These are phyloP conservation scores for Pseudocercospora fijiensis DNA, from an alignment of 2,329 filamentous ascomycete genomes.

Conservation along the genomic window DNA sequence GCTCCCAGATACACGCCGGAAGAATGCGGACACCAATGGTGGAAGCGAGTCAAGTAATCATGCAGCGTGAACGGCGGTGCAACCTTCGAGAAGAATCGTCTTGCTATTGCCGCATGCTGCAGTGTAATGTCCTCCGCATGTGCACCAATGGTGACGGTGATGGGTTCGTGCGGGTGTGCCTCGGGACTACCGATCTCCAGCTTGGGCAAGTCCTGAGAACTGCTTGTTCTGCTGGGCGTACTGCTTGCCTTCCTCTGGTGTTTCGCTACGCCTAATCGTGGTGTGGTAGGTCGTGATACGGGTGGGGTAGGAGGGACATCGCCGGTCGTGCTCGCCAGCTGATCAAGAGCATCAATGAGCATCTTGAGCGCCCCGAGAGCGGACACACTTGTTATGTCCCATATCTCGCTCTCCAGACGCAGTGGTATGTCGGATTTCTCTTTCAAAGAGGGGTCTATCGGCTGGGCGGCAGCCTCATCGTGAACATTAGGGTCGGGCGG, in stretches of 20 bases:
- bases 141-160: slow-evolving; percentile 51
- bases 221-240: slow-evolving; percentile 43
- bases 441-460: slow-evolving; percentile 16
- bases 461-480: slow-evolving; percentile 25
- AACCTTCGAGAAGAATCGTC: slow-evolving; percentile 89
- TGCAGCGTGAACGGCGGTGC: slow-evolving; percentile 78
- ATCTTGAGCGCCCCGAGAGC: slow-evolving; percentile 75
- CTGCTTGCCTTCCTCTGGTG: slow-evolving; percentile 17
- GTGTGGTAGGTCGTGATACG: slow-evolving; percentile 61
- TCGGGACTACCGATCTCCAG: slow-evolving; percentile 46
- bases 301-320: slow-evolving; percentile 81
- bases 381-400: slow-evolving; percentile 71
- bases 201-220: slow-evolving; percentile 47
- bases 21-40: slow-evolving; percentile 89
- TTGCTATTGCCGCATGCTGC: slow-evolving; percentile 81
- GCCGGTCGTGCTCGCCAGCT: slow-evolving; percentile 69
- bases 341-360: slow-evolving; percentile 60
- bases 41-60: slow-evolving; percentile 82
- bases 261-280: slow-evolving; percentile 41
- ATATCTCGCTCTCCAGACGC: slow-evolving; percentile 40
- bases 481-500: slow-evolving; percentile 31
- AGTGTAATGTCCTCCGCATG: slow-evolving; percentile 70
- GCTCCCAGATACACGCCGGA: slow-evolving; percentile 90
- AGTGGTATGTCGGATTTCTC: slow-evolving; percentile 34
- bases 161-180: slow-evolving; percentile 51